Conservation (phyloP, 2,329 filamentous ascomycete species). For the Fusarium mundagurra region DNA sequence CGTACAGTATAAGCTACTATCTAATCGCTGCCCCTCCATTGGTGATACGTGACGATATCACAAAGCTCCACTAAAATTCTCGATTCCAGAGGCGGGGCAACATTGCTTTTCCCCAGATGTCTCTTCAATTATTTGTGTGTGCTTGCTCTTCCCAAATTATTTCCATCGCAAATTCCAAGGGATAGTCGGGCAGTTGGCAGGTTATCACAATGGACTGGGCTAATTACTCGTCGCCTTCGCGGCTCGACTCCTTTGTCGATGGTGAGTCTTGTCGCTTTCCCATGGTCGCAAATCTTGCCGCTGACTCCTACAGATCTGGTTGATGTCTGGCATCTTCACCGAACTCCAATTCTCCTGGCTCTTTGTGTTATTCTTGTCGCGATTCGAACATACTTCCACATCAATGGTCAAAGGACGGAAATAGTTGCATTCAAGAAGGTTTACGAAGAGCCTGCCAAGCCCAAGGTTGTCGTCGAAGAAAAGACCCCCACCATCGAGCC, state of each 20-base stretch:
- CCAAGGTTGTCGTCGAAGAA: slow-evolving; percentile 14
- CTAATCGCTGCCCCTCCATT: slow-evolving; percentile 41
- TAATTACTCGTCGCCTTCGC: slow-evolving; percentile 39
- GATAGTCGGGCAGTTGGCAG: slow-evolving; percentile 15
- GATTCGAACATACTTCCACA: slow-evolving; percentile 55
- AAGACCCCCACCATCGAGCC: slow-evolving; percentile 31
- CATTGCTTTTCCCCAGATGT: slow-evolving; percentile 30
- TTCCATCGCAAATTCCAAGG: neutral
- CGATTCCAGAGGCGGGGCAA: slow-evolving; percentile 37
- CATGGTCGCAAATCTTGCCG: slow-evolving; percentile 10
- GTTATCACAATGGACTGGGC: slow-evolving; percentile 39
- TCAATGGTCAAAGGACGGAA: slow-evolving; percentile 47
- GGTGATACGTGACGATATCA: slow-evolving; percentile 36
- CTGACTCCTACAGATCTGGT: slow-evolving; percentile 47
- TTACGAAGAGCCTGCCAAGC: slow-evolving; percentile 42
- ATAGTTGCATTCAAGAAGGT: slow-evolving; percentile 51
- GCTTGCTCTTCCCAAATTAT: slow-evolving; percentile 10
- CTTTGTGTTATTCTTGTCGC: slow-evolving; percentile 51
- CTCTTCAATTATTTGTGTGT: slow-evolving; percentile 21
- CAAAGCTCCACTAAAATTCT: slow-evolving; percentile 35
- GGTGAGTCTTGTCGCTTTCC: slow-evolving; percentile 23
- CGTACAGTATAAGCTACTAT: slow-evolving; percentile 14
- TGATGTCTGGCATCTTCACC: slow-evolving; percentile 58
- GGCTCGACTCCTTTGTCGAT: slow-evolving; percentile 40
- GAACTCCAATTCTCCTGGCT: slow-evolving; percentile 55